Base-by-base conservation (phyloP, 768 basidiomycete species). In the Boletus rubescentipes region DNA sequence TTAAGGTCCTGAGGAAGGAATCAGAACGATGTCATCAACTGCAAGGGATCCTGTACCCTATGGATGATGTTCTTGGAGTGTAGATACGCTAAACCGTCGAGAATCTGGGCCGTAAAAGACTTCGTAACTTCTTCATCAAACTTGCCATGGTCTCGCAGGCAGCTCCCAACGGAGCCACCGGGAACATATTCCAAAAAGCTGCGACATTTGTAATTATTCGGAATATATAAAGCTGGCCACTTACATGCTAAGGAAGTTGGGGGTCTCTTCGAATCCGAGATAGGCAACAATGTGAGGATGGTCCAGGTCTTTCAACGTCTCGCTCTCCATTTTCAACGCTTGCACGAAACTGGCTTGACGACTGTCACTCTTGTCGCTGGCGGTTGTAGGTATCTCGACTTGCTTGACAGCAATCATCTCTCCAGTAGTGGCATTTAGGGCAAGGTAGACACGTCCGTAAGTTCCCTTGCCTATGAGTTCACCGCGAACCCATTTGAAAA, bases 361-460 rank as follows among this genome's bases (percentile, higher is more conserved):
- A 16, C 82, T 79, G 70, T 98, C 94, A 59, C 84, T 89, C 71
- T 89, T 91, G 73, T 99, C 97, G 64, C 90, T 93, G 16, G 86
- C 84, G 9, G 93, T 95, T 46, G 85, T 84, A 2, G 97, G 96
- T 53, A 95, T 82, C 69, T 98, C 97, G 43, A 99, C 97, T 72
- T 98, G 97, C 73, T 99, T 99, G 59, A 99, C 97, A 16, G 97
- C 97, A 64, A 98, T 94, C 92, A 98, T 96, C 73, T 98, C 95
- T 53, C 94, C 94, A 0, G 94, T 96, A 4, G 92, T 94, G 31
- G 91, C 93, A 68, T 98, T 98, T 54, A 98, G 77, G 16, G 93
- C 97, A 50, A 98, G 83, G 66, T 98, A 99, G 29, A 99, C 97
- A 39, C 91, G 85, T 12, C 97, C 97, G 64, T 95, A 99, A 12